Percentiles rank a stretch among this genome's conserved stretches.
phyloP scores from a whole-genome alignment of 192 early-diverging fungal genomes.

The Cladochytrium replicatum region DNA sequence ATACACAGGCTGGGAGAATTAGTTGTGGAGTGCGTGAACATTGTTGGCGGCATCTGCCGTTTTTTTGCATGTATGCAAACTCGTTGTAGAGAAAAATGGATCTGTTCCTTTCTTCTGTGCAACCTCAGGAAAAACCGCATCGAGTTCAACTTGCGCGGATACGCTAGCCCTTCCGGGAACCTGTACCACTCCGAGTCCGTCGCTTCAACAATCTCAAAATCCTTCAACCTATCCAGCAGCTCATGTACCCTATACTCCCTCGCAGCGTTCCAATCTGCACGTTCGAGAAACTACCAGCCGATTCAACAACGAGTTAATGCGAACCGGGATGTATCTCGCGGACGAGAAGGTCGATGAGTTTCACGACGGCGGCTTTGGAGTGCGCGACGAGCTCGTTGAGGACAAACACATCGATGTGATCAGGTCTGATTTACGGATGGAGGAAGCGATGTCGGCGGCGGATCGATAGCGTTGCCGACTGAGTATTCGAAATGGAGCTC shows the following conservation, averaged over 20 bases:
- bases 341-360: constrained; percentile 62
- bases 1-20: constrained; percentile 37
- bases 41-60: too few relatives aligned
- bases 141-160: constrained; percentile 72
- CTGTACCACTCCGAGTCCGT: constrained; percentile 63
- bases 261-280: constrained; percentile 48
- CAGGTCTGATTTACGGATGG: constrained; percentile 46
- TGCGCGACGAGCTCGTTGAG: constrained; percentile 82
- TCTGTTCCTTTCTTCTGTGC: too few relatives aligned
- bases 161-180: constrained; percentile 49
- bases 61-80: too few relatives aligned
- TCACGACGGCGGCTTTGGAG: constrained; percentile 67
- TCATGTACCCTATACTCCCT: constrained; percentile 79
- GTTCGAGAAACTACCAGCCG: constrained; percentile 90
- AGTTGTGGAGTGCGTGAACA: too few relatives aligned
- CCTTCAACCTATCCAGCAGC: constrained; percentile 69
- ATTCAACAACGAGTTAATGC: constrained; percentile 74
- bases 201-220: constrained; percentile 51
- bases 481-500: constrained; percentile 39
- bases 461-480: constrained; percentile 48
- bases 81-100: too few relatives aligned
- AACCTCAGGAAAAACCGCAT: constrained; percentile 88
- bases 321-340: constrained; percentile 50
- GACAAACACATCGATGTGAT: constrained; percentile 85
- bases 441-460: constrained; percentile 3